phyloP scores from a whole-genome alignment of 2,329 filamentous ascomycete species.

The Scorias spongiosa region DNA sequence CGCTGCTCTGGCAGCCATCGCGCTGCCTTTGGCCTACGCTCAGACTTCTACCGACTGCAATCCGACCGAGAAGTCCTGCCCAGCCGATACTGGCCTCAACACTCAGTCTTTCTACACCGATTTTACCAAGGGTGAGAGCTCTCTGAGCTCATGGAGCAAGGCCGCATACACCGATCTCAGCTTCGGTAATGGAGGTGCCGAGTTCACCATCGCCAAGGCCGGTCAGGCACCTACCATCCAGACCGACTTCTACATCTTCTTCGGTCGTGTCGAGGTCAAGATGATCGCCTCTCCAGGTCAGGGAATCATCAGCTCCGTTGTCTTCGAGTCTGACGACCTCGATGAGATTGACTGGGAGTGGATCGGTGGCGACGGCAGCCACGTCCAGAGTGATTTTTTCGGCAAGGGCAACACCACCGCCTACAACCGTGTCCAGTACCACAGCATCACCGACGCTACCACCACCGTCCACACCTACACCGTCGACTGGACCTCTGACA shows the following conservation, averaged over 20 bases:
- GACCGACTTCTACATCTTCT: conserved; percentile 73
- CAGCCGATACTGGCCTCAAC: conserved; percentile 55
- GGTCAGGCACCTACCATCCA: conserved; percentile 66
- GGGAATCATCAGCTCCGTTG: conserved; percentile 67
- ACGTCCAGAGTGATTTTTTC: conserved; percentile 61
- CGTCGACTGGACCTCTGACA: conserved; percentile 53
- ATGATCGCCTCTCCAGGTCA: conserved; percentile 59
- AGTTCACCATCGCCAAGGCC: conserved; percentile 54
- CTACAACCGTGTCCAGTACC: conserved; percentile 54
- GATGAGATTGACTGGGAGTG: conserved; percentile 85
- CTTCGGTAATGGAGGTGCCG: conserved; percentile 48
- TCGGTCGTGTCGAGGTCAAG: conserved; percentile 60
- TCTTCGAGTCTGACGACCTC: conserved; percentile 66
- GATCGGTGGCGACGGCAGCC: conserved; percentile 47
- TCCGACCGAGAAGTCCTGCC: conserved; percentile 56
- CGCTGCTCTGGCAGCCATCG: conserved; percentile 21
- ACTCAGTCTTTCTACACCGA: conserved; percentile 35
- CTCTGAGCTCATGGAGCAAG: conserved; percentile 43
- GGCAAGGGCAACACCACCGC: conserved; percentile 55
- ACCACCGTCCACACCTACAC: conserved; percentile 54
- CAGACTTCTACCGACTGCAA: conserved; percentile 71
- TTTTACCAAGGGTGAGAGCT: conserved; percentile 41
- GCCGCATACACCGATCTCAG: conserved; percentile 50
- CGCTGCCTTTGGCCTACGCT: conserved; percentile 39
- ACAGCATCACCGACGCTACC: conserved; percentile 42